phyloP scores from a whole-genome alignment of 2,329 filamentous ascomycete genomes.

The Diaporthe caulivora region DNA sequence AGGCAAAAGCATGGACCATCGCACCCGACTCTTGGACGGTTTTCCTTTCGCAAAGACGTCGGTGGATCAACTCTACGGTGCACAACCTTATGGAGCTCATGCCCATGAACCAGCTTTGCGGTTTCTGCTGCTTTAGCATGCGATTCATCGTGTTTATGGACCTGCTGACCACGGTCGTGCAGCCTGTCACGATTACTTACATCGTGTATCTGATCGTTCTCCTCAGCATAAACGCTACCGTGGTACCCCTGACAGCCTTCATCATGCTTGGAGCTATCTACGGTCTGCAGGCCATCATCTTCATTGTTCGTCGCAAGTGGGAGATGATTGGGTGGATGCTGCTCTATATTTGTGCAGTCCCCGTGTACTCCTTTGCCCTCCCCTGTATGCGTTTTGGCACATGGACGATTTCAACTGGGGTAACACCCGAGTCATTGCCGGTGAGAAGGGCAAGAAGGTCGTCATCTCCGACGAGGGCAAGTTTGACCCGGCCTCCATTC shows the following conservation, averaged over 20 bases:
- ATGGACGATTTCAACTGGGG: slow-evolving; percentile 99
- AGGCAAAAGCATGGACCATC: slow-evolving; percentile 95
- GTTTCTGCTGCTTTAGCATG: slow-evolving; percentile 99
- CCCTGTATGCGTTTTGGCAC: slow-evolving; percentile 97
- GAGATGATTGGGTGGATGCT: slow-evolving; percentile 99
- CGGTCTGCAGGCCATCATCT: slow-evolving; percentile 96
- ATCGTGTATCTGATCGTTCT: slow-evolving; percentile 89
- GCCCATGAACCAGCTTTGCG: slow-evolving; percentile 91
- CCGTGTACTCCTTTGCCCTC: slow-evolving; percentile 89
- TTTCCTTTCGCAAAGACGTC: slow-evolving; percentile 97
- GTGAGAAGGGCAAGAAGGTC: slow-evolving; percentile 92
- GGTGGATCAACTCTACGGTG: slow-evolving; percentile 99
- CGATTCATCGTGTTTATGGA: slow-evolving; percentile 97
- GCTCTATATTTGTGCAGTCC: slow-evolving; percentile 90
- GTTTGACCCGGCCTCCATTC: slow-evolving; percentile 92
- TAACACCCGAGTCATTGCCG: slow-evolving; percentile 96
- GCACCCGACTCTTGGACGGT: slow-evolving; percentile 94
- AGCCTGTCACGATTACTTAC: slow-evolving; percentile 91
- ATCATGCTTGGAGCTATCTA: slow-evolving; percentile 95
- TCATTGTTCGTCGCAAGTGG: slow-evolving; percentile 96
- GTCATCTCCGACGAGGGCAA: slow-evolving; percentile 97
- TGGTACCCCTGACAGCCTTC: slow-evolving; percentile 87
- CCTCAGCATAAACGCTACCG: slow-evolving; percentile 69
- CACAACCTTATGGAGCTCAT: slow-evolving; percentile 98
- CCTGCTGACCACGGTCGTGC: slow-evolving; percentile 89